Evolutionary conservation across 2,329 filamentous ascomycete genomes (phyloP), one percentile per base, ranked within the genome.

Genomic region (Fusarium napiforme): DNA sequence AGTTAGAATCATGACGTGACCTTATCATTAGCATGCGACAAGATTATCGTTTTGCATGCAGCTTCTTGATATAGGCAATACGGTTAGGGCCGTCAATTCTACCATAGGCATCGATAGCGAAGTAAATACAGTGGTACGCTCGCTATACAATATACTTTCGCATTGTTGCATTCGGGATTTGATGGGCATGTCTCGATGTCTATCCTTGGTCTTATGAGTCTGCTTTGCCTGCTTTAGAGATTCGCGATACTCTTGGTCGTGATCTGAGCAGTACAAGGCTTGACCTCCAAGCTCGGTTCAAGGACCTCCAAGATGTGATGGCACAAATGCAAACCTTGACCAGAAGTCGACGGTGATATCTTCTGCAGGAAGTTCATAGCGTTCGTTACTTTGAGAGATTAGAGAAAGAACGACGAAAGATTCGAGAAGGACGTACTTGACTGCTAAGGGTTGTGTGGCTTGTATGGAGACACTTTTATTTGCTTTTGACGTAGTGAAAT

Each of bases 1-100:
- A 21, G 59, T 28, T 19, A 49, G 32, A n/a, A 73, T 47, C 67
- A 73, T 64, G 28, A 68, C 5, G 23, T 71, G 70, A 16, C 32
- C 40, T 14, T 50, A 37, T 11, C 39, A n/a, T 30, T 71, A 18
- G 18, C 66, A 73, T 40, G 47, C 47, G 14, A 64, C 56, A 10
- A 21, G 32, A 18, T 46, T 2, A n/a, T 61, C 62, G 19, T 42
- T 40, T 18, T 8, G 36, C 5, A 5, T 36, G 10, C 18, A 46
- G n/a, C 16, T 34, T 32, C 21, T 43, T 59, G 11, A 23, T 16
- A 28, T 47, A 47, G 15, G 67, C 61, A 16, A 14, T 30, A 5
- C 15, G 10, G 19, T 45, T 59, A 18, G 16, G 21, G 5, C 52
- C 10, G 14, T 37, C 3, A 6, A 21, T 34, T 34, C 43, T 28